phyloP scores from a whole-genome alignment of 805 yeast genomes.

The Wickerhamomyces bovis region DNA sequence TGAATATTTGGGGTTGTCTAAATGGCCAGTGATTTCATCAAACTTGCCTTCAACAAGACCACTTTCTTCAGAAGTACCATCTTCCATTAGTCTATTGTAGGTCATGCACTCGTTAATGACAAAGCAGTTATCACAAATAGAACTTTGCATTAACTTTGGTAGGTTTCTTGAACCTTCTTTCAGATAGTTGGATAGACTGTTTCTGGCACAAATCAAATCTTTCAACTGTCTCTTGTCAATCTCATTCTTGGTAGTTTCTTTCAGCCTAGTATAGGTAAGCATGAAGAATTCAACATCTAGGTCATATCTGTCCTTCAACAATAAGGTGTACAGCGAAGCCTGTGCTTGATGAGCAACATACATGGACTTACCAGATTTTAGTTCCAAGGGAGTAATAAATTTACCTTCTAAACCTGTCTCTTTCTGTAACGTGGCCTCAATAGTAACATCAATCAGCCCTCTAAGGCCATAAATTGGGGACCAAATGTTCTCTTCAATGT shows the following conservation, averaged over 20 bases:
- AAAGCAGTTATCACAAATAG: constrained; percentile 58
- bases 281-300: constrained; percentile 58
- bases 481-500: constrained; percentile 88
- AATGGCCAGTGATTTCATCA: constrained; percentile 43
- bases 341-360: constrained; percentile 77
- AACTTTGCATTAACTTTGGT: constrained; percentile 48
- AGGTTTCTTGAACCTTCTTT: constrained; percentile 42
- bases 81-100: constrained; percentile 50
- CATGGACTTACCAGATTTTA: constrained; percentile 73
- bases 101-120: constrained; percentile 58
- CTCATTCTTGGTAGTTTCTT: constrained; percentile 48
- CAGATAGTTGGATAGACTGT: constrained; percentile 55
- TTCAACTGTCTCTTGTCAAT: constrained; percentile 52
- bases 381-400: constrained; percentile 72
- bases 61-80: constrained; percentile 47
- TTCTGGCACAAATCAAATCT: constrained; percentile 66
- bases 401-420: constrained; percentile 28
- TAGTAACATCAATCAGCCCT: constrained; percentile 86
- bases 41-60: constrained; percentile 47
- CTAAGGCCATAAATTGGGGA: constrained; percentile 85
- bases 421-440: constrained; percentile 48
- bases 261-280: constrained; percentile 66
- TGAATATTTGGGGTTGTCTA: constrained; percentile 37
- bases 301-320: constrained; percentile 76
- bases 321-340: constrained; percentile 70